phyloP scores from a whole-genome alignment of 345 rosid genomes.

The Reutealis trisperma region DNA sequence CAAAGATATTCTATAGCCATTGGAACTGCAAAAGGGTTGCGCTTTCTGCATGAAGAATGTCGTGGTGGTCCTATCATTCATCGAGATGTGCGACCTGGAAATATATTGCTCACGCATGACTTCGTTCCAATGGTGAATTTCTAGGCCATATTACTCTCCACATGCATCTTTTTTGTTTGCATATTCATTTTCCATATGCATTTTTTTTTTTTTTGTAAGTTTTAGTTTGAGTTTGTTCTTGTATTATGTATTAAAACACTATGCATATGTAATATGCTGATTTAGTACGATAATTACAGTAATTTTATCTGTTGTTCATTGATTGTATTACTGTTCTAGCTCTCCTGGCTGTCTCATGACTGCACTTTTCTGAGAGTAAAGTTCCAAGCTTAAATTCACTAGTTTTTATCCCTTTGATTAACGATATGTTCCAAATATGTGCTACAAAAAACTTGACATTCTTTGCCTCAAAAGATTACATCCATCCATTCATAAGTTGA shows the following conservation, averaged over 20 bases:
- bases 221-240: neutral
- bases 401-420: neutral
- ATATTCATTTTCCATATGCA: neutral
- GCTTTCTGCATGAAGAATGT: slow-evolving; percentile 65
- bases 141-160: neutral
- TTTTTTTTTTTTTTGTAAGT: neutral
- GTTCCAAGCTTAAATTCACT: neutral
- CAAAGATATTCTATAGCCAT: slow-evolving; percentile 54
- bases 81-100: slow-evolving; percentile 60
- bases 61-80: slow-evolving; percentile 64
- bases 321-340: neutral
- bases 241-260: neutral
- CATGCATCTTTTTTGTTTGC: neutral
- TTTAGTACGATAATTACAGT: neutral
- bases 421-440: too few relatives aligned
- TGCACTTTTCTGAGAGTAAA: neutral
- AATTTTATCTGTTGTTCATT: neutral
- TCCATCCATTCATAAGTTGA: neutral
- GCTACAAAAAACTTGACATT: too few relatives aligned
- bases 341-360: neutral
- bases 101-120: slow-evolving; percentile 66
- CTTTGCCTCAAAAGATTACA: too few relatives aligned
- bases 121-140: slow-evolving; percentile 59
- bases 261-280: neutral
- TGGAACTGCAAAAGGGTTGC: slow-evolving; percentile 63